These are phyloP conservation scores for Luvunga scandens DNA, from an alignment of 345 rosid genomes.

Conservation along the genomic window DNA sequence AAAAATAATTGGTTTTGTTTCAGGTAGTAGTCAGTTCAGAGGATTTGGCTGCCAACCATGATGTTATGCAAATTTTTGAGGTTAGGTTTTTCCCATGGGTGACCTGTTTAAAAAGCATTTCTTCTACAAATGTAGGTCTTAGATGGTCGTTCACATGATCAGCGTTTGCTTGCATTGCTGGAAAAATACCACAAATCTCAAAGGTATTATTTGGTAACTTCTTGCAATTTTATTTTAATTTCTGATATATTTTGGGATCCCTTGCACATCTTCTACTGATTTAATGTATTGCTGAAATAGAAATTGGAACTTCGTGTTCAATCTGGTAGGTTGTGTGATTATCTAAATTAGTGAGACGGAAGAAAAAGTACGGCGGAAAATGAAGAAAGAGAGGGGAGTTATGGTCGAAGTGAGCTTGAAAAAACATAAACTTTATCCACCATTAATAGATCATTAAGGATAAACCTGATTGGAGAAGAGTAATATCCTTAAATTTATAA, in stretches of 20 bases:
- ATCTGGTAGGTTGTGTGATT: not conserved
- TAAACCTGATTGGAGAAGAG: not conserved
- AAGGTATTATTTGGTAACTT: conserved; percentile 34
- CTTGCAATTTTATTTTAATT: not conserved
- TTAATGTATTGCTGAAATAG: not conserved
- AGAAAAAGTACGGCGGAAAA: not conserved
- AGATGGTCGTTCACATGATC: conserved; percentile 70
- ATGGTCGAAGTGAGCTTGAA: not conserved
- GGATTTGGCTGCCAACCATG: conserved; percentile 98
- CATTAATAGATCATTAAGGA: not conserved
- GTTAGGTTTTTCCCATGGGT: conserved; percentile 31
- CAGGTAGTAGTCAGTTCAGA: conserved; percentile 96
- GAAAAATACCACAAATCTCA: conserved; percentile 89
- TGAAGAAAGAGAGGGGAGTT: not conserved
- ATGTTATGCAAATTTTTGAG: conserved; percentile 98
- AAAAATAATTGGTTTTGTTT: conserved; percentile 21
- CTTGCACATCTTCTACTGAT: not conserved
- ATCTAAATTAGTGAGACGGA: not conserved
- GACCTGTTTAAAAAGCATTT: not conserved
- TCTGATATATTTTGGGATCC: not conserved
- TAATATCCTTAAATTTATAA: not conserved
- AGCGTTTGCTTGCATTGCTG: conserved; percentile 71
- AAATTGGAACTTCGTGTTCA: not conserved
- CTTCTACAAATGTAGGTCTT: conserved; percentile 53
- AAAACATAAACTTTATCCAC: not conserved